These are phyloP conservation scores for Talaromyces sp. DNA, from an alignment of 2,329 filamentous ascomycete species.

Conservation along the genomic window DNA sequence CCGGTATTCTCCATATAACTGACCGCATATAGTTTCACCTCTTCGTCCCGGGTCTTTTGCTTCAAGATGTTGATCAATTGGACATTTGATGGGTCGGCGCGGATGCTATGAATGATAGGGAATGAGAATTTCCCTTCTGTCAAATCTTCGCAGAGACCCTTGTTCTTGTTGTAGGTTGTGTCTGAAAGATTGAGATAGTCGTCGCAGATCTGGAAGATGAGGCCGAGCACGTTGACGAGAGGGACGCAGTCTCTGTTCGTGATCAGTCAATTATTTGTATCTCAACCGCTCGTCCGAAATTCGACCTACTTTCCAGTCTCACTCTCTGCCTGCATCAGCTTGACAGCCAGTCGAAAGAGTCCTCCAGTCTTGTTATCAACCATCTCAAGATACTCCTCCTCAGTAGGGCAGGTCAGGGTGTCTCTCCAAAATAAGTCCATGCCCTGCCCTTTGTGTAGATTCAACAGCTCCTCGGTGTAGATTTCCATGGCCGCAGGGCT, in stretches of 20 bases:
- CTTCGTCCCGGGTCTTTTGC: conserved; percentile 79
- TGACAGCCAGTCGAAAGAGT: conserved; percentile 44
- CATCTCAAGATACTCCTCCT: conserved; percentile 49
- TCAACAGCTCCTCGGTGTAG: conserved; percentile 45
- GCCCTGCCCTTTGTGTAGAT: conserved; percentile 47
- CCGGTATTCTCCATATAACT: conserved; percentile 85
- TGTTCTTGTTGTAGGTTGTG: conserved; percentile 76
- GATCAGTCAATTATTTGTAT: background rate
- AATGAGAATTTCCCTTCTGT: conserved; percentile 98
- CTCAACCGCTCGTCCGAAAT: background rate
- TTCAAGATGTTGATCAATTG: conserved; percentile 86
- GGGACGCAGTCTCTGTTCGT: conserved; percentile 45
- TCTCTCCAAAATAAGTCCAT: conserved; percentile 50
- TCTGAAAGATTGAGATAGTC: conserved; percentile 84
- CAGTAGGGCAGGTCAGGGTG: conserved; percentile 44
- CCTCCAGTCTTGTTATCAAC: conserved; percentile 50
- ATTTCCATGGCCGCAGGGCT: conserved; percentile 42
- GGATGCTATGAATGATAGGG: conserved; percentile 90
- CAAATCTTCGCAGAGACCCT: conserved; percentile 90
- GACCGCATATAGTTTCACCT: conserved; percentile 88
- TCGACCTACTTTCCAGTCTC: conserved; percentile 26
- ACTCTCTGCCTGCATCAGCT: conserved; percentile 46
- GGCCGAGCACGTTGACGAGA: conserved; percentile 61
- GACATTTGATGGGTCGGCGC: conserved; percentile 56
- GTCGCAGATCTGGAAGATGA: conserved; percentile 49